Conservation (phyloP, 768 basidiomycete species). For the Boletus rubescentipes region DNA sequence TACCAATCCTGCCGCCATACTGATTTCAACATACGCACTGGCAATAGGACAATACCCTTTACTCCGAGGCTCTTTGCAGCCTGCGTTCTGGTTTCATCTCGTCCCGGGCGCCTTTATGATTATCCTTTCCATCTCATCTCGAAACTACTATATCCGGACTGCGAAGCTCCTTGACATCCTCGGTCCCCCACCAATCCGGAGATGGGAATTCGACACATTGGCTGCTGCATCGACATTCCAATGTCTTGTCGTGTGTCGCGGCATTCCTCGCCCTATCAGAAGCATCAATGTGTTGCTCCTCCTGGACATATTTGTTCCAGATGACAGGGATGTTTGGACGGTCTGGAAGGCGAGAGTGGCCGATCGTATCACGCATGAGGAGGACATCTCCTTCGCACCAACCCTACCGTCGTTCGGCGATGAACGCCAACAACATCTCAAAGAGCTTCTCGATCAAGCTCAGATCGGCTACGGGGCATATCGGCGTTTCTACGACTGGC, state of each 20-base stretch:
- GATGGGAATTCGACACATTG: slow-evolving; percentile 1
- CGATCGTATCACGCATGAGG: neutral
- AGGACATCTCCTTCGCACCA: neutral
- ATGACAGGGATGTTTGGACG: neutral
- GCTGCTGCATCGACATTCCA: slow-evolving; percentile 7
- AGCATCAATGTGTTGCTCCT: neutral
- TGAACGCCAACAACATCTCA: neutral
- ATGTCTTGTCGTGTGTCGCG: slow-evolving; percentile 3
- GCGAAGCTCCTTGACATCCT: slow-evolving; percentile 1
- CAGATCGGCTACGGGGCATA: neutral
- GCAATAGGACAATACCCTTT: neutral
- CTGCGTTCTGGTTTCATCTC: neutral
- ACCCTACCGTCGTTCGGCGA: slow-evolving; percentile 1
- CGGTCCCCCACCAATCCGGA: slow-evolving; percentile 1
- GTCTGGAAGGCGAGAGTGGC: neutral
- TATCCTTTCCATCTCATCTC: neutral
- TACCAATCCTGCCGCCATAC: neutral
- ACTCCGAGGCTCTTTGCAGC: neutral
- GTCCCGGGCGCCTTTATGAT: neutral
- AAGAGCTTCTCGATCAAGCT: slow-evolving; percentile 4
- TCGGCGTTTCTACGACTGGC: neutral
- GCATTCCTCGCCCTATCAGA: neutral
- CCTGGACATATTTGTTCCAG: neutral
- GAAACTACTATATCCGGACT: neutral
- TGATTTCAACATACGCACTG: neutral